A percentile compares a stretch with the other conserved stretches of the same genome.
These are phyloP conservation scores for Tieghemiomyces parasiticus DNA, from an alignment of 192 early-diverging fungal genomes.

Conservation along the genomic window DNA sequence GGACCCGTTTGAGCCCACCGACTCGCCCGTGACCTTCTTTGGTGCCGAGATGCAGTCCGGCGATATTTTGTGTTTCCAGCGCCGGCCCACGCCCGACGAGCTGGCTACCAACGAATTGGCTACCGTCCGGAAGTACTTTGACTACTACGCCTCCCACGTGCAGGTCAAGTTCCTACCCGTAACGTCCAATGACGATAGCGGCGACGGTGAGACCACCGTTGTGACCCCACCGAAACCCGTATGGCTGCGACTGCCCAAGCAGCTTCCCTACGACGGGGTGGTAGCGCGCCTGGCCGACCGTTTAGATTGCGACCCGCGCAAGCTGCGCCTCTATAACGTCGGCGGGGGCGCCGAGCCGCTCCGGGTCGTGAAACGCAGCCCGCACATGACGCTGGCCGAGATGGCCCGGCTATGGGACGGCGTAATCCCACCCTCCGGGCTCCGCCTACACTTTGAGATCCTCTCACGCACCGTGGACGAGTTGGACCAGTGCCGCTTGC, in stretches of 20 bases:
- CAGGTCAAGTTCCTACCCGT: constrained; percentile 54
- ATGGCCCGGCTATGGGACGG: constrained; percentile 21
- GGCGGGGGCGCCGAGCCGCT: constrained; percentile 18
- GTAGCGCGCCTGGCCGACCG: constrained; percentile 47
- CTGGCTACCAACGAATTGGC: constrained; percentile 7
- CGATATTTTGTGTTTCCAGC: constrained; percentile 84
- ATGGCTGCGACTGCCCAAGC: constrained; percentile 9
- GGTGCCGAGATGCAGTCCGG: constrained; percentile 80
- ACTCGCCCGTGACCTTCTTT: constrained; percentile 41
- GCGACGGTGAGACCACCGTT: neutral
- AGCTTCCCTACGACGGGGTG: constrained; percentile 28
- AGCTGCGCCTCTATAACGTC: constrained; percentile 11
- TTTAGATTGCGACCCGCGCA: constrained; percentile 57
- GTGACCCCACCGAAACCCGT: too few species aligned
- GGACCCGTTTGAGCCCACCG: constrained; percentile 61
- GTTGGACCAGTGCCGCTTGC: constrained; percentile 58
- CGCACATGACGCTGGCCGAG: constrained; percentile 33
- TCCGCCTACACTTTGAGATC: constrained; percentile 65
- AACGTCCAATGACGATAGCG: constrained; percentile 17
- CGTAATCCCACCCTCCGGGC: constrained; percentile 15
- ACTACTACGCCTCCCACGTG: constrained; percentile 52
- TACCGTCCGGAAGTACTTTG: constrained; percentile 59
- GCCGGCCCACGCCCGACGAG: constrained; percentile 20
- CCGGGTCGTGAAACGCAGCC: constrained; percentile 27
- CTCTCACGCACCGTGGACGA: constrained; percentile 66